phyloP scores from a whole-genome alignment of 2,329 filamentous ascomycete species.

The Cladosporium sp. region DNA sequence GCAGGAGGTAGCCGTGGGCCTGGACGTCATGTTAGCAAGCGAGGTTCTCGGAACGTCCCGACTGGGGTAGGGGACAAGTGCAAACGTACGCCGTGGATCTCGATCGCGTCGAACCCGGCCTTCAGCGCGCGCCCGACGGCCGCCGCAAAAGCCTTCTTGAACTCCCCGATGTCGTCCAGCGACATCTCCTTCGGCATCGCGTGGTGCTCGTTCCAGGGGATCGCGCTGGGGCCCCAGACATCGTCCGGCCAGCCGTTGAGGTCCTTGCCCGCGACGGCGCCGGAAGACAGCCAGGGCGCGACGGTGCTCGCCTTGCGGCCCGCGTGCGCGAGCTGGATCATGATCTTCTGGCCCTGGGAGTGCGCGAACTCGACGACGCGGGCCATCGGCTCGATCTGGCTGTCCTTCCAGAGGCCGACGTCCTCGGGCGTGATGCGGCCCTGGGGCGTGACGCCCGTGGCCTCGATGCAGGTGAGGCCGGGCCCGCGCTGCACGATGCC shows the following conservation, averaged over 20 bases:
- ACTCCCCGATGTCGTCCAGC: slow-evolving; percentile 57
- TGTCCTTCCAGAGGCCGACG: slow-evolving; percentile 75
- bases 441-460: slow-evolving; percentile 66
- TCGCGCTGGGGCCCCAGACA: slow-evolving; percentile 52
- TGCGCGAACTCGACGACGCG: slow-evolving; percentile 73
- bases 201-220: slow-evolving; percentile 56
- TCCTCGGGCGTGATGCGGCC: slow-evolving; percentile 81
- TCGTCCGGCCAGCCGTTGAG: slow-evolving; percentile 48
- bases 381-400: slow-evolving; percentile 66
- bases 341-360: slow-evolving; percentile 68
- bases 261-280: slow-evolving; percentile 47
- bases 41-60: background rate
- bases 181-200: slow-evolving; percentile 62
- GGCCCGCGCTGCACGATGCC: slow-evolving; percentile 71
- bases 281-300: slow-evolving; percentile 56
- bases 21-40: slow-evolving; percentile 48
- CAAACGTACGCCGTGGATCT: slow-evolving; percentile 59
- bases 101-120: slow-evolving; percentile 70
- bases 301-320: slow-evolving; percentile 58
- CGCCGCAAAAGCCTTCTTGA: slow-evolving; percentile 58
- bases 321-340: slow-evolving; percentile 75
- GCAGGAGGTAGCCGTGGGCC: slow-evolving; percentile 71
- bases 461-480: slow-evolving; percentile 69
- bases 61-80: too few species aligned
- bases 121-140: slow-evolving; percentile 49